Evolutionary conservation across 2,329 filamentous ascomycete species (phyloP).

Genomic region (Neofusicoccum ribis): DNA sequence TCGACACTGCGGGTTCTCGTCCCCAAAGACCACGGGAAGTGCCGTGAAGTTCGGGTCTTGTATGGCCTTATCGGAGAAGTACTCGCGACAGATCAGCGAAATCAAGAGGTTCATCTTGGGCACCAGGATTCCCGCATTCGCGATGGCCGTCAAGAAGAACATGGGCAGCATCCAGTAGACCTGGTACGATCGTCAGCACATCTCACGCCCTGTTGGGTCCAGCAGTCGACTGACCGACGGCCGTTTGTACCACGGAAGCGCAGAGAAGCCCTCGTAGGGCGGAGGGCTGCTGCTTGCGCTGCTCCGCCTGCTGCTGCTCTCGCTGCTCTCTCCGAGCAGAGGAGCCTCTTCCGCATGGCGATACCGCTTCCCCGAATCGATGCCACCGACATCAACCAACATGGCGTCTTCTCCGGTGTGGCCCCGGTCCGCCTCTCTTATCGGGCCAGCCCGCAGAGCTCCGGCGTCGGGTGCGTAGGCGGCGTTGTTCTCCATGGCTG

Average conservation of each 20-base stretch:
- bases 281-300: constrained; percentile 8
- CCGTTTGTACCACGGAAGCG: constrained; percentile 61
- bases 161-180: constrained; percentile 82
- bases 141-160: constrained; percentile 78
- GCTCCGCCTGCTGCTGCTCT: background rate
- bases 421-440: constrained; percentile 19
- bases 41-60: constrained; percentile 52
- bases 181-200: constrained; percentile 34
- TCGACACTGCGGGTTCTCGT: constrained; percentile 76
- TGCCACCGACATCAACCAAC: constrained; percentile 55
- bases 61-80: constrained; percentile 63
- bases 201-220: background rate
- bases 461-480: constrained; percentile 32
- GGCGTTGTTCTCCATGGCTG: constrained; percentile 27
- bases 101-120: constrained; percentile 87
- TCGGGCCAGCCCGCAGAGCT: constrained; percentile 25
- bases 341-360: constrained; percentile 8
- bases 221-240: constrained; percentile 55
- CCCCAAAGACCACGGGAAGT: constrained; percentile 65
- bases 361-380: constrained; percentile 24
- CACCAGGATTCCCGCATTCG: constrained; percentile 82
- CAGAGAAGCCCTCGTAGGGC: constrained; percentile 54
- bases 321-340: background rate
- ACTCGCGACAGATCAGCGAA: constrained; percentile 77
- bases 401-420: constrained; percentile 28